Evolutionary conservation across 1,284 basidiomycete genomes (phyloP).

Genomic region (Polyporus tsugae): DNA sequence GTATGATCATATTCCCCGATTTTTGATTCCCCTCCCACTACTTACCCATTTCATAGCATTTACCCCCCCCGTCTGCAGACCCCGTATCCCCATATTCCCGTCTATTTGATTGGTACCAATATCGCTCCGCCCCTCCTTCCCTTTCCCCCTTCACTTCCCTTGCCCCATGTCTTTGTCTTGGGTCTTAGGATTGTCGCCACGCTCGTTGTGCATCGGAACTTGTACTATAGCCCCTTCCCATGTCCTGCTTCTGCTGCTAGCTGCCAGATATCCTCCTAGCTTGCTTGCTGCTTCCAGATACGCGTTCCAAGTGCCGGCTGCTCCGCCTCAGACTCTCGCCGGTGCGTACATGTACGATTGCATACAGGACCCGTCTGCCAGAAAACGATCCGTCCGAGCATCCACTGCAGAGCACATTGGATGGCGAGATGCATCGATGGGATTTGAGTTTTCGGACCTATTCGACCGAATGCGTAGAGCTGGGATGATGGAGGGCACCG

Average conservation of each 20-base stretch:
- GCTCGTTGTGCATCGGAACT: constrained; percentile 34
- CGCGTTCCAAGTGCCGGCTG: constrained; percentile 2
- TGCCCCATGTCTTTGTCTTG: constrained; percentile 18
- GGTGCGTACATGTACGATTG: constrained; percentile 1
- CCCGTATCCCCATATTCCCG: constrained; percentile 8
- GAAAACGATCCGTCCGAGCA: constrained; percentile 6
- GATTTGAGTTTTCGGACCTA: background rate
- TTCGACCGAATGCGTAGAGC: background rate
- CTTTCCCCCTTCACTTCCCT: background rate
- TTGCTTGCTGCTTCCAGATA: background rate
- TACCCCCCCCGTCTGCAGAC: background rate
- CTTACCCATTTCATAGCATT: constrained; percentile 14
- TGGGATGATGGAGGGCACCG: background rate
- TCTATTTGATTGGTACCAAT: constrained; percentile 6
- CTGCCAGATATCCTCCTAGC: background rate
- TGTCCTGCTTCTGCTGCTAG: background rate
- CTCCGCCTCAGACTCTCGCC: background rate
- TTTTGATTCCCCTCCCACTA: constrained; percentile 12
- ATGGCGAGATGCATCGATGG: background rate
- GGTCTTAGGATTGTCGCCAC: constrained; percentile 33
- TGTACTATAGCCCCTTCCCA: constrained; percentile 33
- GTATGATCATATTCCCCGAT: constrained; percentile 35
- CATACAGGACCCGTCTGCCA: background rate
- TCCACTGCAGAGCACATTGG: background rate
- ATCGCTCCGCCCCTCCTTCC: constrained; percentile 19